phyloP scores from a whole-genome alignment of 2,329 filamentous ascomycete species.

The Niveomyces coronatus region DNA sequence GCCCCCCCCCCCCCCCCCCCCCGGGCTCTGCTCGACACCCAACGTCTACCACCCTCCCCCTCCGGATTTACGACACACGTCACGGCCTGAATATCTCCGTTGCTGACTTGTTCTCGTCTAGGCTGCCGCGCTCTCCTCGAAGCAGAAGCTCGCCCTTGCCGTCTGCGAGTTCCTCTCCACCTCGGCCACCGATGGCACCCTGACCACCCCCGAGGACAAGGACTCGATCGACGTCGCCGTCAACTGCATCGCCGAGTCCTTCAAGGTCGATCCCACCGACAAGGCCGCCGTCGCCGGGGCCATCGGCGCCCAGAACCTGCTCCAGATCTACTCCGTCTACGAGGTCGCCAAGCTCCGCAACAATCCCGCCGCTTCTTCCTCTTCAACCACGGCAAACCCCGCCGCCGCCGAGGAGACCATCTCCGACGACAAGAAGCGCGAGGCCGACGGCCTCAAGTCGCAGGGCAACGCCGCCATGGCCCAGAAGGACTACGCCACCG shows the following conservation, averaged over 20 bases:
- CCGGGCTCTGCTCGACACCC: neutral
- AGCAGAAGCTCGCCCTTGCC: constrained; percentile 88
- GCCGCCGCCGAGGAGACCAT: constrained; percentile 24
- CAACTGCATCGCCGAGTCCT: constrained; percentile 90
- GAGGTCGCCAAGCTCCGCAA: constrained; percentile 71
- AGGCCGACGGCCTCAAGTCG: constrained; percentile 81
- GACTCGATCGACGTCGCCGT: constrained; percentile 91
- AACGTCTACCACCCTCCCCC: neutral
- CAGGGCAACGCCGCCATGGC: constrained; percentile 93
- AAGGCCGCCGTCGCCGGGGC: constrained; percentile 62
- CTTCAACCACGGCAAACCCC: constrained; percentile 31
- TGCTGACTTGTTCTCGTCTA: neutral
- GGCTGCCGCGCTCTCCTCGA: constrained; percentile 34
- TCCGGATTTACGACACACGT: neutral
- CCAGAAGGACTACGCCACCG: constrained; percentile 74
- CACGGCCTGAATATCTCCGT: neutral
- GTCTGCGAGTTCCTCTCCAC: constrained; percentile 90
- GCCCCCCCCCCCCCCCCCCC: no score
- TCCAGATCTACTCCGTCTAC: constrained; percentile 89
- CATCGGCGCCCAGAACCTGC: constrained; percentile 75
- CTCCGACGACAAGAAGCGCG: constrained; percentile 54
- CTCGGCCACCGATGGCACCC: constrained; percentile 78
- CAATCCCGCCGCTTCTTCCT: constrained; percentile 25
- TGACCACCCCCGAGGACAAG: constrained; percentile 76
- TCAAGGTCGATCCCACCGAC: constrained; percentile 85